Evolutionary conservation across 2,329 filamentous ascomycete species (phyloP).

Genomic region (Berkeleyomyces rouxiae): DNA sequence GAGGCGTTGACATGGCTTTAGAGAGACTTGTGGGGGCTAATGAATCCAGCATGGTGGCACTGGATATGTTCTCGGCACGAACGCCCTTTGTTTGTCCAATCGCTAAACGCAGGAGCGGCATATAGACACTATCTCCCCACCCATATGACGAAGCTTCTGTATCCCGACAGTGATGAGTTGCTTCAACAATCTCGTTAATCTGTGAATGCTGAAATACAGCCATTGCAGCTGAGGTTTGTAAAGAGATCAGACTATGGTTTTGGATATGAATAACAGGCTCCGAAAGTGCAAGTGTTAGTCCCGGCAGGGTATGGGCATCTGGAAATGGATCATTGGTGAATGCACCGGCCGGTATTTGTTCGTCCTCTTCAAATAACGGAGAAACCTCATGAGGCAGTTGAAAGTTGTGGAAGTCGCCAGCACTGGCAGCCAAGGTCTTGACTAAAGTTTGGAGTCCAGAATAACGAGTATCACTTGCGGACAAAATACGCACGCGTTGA

Average conservation of each 20-base stretch:
- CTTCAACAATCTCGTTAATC: slow-evolving; percentile 8
- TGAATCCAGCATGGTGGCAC: slow-evolving; percentile 1
- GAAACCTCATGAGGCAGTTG: slow-evolving; percentile 8
- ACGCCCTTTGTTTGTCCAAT: slow-evolving; percentile 1
- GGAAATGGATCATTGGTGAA: slow-evolving; percentile 7
- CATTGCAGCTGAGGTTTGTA: slow-evolving; percentile 10
- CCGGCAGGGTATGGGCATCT: slow-evolving; percentile 5
- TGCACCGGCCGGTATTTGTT: slow-evolving; percentile 9
- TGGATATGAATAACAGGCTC: slow-evolving; percentile 5
- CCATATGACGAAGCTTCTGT: slow-evolving; percentile 1
- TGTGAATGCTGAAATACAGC: slow-evolving; percentile 8
- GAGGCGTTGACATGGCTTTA: neutral
- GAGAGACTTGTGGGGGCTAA: slow-evolving; percentile 1
- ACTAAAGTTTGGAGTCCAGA: slow-evolving; percentile 1
- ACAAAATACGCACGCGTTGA: neutral
- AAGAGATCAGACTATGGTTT: slow-evolving; percentile 3
- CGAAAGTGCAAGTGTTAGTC: slow-evolving; percentile 5
- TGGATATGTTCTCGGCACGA: slow-evolving; percentile 4
- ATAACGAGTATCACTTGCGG: neutral
- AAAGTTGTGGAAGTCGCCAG: slow-evolving; percentile 7
- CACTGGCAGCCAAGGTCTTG: neutral
- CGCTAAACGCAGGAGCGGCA: slow-evolving; percentile 8
- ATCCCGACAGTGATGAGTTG: slow-evolving; percentile 8
- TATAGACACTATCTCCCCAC: slow-evolving; percentile 9
- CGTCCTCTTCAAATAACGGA: slow-evolving; percentile 4